These are phyloP conservation scores for Lodderomyces elongisporus DNA, from an alignment of 1,139 yeast genomes.

Conservation along the genomic window DNA sequence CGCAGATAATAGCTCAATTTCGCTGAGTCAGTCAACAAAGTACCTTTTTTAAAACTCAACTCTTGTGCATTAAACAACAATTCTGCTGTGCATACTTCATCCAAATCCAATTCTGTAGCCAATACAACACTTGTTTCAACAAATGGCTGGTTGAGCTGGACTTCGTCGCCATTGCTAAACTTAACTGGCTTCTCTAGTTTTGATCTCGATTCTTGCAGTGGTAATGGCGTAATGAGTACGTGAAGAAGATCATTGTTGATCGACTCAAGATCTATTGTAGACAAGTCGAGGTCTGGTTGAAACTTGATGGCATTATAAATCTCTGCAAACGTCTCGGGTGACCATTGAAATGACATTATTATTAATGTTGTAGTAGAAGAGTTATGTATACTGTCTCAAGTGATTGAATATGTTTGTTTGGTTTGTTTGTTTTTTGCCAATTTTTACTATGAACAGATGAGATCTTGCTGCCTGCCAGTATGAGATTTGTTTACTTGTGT, in stretches of 20 bases:
- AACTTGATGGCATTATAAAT: slow-evolving; percentile 33
- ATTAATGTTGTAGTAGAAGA: no score
- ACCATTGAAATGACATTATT: slow-evolving; percentile 24
- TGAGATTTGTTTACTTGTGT: no score
- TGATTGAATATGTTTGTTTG: not conserved
- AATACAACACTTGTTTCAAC: slow-evolving; percentile 56
- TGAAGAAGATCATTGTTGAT: slow-evolving; percentile 45
- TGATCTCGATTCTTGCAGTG: slow-evolving; percentile 51
- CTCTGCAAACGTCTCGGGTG: slow-evolving; percentile 28
- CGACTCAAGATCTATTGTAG: slow-evolving; percentile 16
- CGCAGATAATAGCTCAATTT: slow-evolving; percentile 66
- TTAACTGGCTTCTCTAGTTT: slow-evolving; percentile 40
- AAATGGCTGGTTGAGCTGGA: slow-evolving; percentile 58
- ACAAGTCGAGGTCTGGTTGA: slow-evolving; percentile 22
- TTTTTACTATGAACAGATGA: no score
- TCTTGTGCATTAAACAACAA: slow-evolving; percentile 36
- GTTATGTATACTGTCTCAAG: slow-evolving; percentile 1
- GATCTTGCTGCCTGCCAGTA: no score
- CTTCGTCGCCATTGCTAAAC: slow-evolving; percentile 53
- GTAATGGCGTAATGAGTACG: slow-evolving; percentile 46
- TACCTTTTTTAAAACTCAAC: slow-evolving; percentile 44
- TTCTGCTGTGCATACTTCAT: slow-evolving; percentile 36
- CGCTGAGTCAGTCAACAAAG: slow-evolving; percentile 61
- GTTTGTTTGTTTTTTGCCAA: slow-evolving; percentile 19
- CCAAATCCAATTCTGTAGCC: slow-evolving; percentile 36